Conservation (phyloP, 148 eudicot genomes). For the Rhododendron kiyosumense region DNA sequence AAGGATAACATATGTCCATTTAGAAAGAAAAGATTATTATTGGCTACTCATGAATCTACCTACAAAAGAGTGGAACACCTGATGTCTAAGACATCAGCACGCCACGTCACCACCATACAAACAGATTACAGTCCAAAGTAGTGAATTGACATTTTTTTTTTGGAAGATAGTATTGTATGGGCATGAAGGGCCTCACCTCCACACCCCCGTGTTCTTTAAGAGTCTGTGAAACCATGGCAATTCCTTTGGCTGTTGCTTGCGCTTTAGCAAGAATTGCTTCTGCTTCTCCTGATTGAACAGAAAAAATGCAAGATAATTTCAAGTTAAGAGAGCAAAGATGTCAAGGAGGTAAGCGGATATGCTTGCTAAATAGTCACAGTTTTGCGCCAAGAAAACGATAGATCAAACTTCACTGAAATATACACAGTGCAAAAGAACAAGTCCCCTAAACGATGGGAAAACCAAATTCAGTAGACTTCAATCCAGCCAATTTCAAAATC, state of each 20-base stretch:
- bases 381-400: neutral
- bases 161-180: neutral
- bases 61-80: neutral
- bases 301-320: neutral
- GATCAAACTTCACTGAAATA: neutral
- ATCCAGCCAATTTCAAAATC: neutral
- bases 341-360: neutral
- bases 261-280: conserved; percentile 62
- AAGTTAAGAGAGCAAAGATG: neutral
- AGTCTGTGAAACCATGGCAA: conserved; percentile 41
- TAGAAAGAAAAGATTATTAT: neutral
- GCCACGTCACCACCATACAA: neutral
- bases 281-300: conserved; percentile 64
- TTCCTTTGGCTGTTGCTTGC: conserved; percentile 46
- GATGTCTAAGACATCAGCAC: neutral
- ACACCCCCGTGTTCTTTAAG: conserved; percentile 51
- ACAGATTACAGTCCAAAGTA: neutral
- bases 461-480: neutral
- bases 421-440: neutral
- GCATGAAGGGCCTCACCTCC: conserved; percentile 37
- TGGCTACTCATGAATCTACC: neutral
- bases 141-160: neutral
- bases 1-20: neutral
- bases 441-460: neutral
- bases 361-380: neutral